Evolutionary conservation across 192 early-diverging fungal species (phyloP), one percentile per base, ranked within the genome.

Genomic region (Gonapodya prolifera): DNA sequence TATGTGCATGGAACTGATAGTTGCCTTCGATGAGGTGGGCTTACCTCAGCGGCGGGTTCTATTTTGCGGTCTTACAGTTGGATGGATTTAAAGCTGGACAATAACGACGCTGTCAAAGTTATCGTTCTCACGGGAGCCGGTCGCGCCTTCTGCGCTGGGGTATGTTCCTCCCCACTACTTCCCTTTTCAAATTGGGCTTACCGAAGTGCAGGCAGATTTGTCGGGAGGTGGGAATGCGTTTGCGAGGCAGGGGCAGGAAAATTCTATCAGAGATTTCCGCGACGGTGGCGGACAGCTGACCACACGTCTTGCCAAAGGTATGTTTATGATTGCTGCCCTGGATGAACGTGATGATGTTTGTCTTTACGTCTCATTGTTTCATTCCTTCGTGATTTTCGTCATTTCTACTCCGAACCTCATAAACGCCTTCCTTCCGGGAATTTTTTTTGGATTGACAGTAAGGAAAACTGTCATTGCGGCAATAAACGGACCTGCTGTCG

Each of bases 401-500:
- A 61, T 8, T 16, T 16, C 8, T 23, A 61, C 23, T 61, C 45
- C 8, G 23, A 61, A 61, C n/a, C n/a, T n/a, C n/a, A n/a, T n/a
- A n/a, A n/a, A n/a, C n/a, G n/a, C n/a, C n/a, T n/a, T n/a, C n/a
- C n/a, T n/a, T n/a, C n/a, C n/a, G n/a, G n/a, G n/a, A n/a, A 77
- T 34, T 28, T 30, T 75, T 77, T 33, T n/a, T 29, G 28, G 23
- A n/a, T n/a, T n/a, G n/a, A n/a, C n/a, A 61, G 45, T 61, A 23
- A 8, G 45, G 23, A 80, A 80, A 31, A 13, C 77, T 18, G 69
- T 69, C 34, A 82, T 82, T 69, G 81, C 81, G 8, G 81, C 81
- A 34, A 82, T 82, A 36, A 82, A 82, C 70, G 81, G 81, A n/a
- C 76, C 78, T 31, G 81, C 81, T 0, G 79, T 82, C 31, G 81